Base-by-base conservation (phyloP, 2,329 filamentous ascomycete genomes). In the Fusarium veterinarium region DNA sequence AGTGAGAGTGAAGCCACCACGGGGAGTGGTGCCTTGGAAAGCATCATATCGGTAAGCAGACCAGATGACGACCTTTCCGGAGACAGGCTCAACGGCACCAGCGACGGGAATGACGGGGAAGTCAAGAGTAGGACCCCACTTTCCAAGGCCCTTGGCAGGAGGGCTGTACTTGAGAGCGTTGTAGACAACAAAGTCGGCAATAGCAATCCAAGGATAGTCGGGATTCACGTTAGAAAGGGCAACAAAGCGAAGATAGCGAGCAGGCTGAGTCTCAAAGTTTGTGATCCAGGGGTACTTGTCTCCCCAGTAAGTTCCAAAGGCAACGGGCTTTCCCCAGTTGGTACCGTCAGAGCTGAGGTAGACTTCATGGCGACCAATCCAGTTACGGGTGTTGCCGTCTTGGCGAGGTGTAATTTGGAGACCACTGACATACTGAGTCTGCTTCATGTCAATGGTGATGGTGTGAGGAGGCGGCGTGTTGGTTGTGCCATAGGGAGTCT, bases 91-190 rank as follows among this genome's bases (percentile, higher is more conserved):
- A 23, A 75, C 69, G 1, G 72, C 72, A 40, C 66, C 72, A 12
- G 72, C 72, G 2, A 75, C 72, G 11, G 72, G 72, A 6, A 75
- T 72, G 28, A 75, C 63, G 0, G 72, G 72, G 48, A 75, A 75
- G 40, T 73, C 60, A 12, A 75, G 62, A 45, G 72, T 75, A 17
- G 69, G 49, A 11, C 72, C 72, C 72, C 72, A 75, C 7, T 55
- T 60, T 48, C 72, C 72, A 19, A 75, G 10, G 7, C 72, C 72
- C 14, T 62, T 20, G 8, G 59, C 38, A 7, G 69, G 69, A 19
- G 69, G 55, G 6, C 3, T 71, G 44, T 71, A 73, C 25, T 74
- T 65, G 19, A 69, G 51, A 19, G 72, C 72, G 28, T 70, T 70
- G 38, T 68, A 75, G 42, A 75, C 56, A 14, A 53, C 42, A 23